A percentile compares a stretch with the other conserved stretches of the same genome.
Conservation (phyloP, 352 stramenopile species). For the Pythium rishiriense region DNA sequence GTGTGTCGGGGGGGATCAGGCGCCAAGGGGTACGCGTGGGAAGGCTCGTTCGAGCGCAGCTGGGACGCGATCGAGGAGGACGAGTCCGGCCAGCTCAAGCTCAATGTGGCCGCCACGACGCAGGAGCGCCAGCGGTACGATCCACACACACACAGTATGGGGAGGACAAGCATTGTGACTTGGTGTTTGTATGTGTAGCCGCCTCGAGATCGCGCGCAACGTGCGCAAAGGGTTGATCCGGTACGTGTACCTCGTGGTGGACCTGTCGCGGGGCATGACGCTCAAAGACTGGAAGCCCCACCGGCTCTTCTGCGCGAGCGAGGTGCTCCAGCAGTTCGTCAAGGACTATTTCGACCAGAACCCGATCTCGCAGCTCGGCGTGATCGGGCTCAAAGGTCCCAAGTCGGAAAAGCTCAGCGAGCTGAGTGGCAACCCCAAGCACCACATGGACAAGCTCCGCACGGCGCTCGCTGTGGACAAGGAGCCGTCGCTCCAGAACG, state of each 20-base stretch:
- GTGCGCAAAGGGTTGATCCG: conserved; percentile 85
- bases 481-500: conserved; percentile 91
- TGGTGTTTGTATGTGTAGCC: conserved; percentile 31
- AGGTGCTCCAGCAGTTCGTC: conserved; percentile 83
- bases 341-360: conserved; percentile 95
- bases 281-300: conserved; percentile 88
- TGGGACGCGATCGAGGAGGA: conserved; percentile 88
- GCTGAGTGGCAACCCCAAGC: conserved; percentile 87
- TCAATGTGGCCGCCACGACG: conserved; percentile 58
- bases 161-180: not conserved
- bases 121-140: conserved; percentile 73
- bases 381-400: conserved; percentile 90
- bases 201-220: conserved; percentile 81
- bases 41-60: conserved; percentile 80
- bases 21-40: conserved; percentile 77
- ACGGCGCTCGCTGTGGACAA: conserved; percentile 67
- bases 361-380: conserved; percentile 89
- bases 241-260: conserved; percentile 84
- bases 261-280: conserved; percentile 86
- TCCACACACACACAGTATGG: too few relatives aligned
- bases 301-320: conserved; percentile 61
- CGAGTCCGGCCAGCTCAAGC: conserved; percentile 79
- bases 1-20: not conserved
- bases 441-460: conserved; percentile 82
- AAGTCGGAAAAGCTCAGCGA: conserved; percentile 91